Evolutionary conservation across 2,329 filamentous ascomycete species (phyloP).

Genomic region (Stachybotrys chartarum): DNA sequence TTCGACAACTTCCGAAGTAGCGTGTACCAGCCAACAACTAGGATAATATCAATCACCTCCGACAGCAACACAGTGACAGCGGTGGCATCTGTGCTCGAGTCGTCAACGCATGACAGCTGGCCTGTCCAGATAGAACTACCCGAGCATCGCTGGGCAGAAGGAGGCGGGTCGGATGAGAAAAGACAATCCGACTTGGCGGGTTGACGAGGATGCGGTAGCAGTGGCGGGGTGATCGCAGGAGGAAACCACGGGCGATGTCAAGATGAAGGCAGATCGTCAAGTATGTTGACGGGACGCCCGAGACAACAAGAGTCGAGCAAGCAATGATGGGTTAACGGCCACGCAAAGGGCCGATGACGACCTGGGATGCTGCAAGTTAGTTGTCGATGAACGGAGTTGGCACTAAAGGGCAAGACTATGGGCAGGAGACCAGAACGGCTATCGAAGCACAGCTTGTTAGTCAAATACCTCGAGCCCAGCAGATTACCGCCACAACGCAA

Average conservation of each 20-base stretch:
- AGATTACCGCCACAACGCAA: too few relatives aligned
- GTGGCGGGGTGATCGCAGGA: neutral
- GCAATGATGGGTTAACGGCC: neutral
- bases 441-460: too few relatives aligned
- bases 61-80: neutral
- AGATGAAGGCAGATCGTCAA: neutral
- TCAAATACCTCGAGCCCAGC: too few relatives aligned
- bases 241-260: neutral
- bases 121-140: neutral
- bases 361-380: neutral
- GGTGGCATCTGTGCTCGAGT: neutral
- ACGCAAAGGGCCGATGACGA: neutral
- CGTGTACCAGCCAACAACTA: neutral
- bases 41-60: conserved; percentile 1
- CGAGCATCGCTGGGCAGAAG: neutral
- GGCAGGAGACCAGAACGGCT: too few relatives aligned
- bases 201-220: neutral
- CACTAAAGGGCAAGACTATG: too few relatives aligned
- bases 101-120: neutral
- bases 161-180: neutral
- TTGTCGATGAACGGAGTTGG: neutral
- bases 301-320: neutral
- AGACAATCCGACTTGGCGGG: neutral
- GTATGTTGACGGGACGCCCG: neutral
- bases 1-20: neutral